Conservation (phyloP, 441 rosid genomes). For the Dalechampia spathulata region DNA sequence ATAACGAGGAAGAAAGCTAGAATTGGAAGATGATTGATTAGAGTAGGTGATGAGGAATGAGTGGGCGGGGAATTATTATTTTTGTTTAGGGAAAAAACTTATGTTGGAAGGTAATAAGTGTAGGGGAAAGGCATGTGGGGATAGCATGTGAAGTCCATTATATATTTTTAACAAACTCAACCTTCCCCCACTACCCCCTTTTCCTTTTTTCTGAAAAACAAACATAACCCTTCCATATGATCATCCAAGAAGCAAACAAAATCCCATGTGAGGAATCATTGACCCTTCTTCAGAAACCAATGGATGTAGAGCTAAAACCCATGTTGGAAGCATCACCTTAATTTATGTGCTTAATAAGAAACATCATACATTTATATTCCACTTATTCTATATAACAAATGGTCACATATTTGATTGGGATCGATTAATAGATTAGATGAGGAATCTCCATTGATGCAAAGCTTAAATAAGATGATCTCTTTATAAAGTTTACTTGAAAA, state of each 20-base stretch:
- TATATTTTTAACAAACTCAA: constrained; percentile 25
- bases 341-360: too few relatives aligned
- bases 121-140: constrained; percentile 35
- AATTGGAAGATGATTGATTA: too few relatives aligned
- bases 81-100: neutral
- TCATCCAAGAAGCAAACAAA: constrained; percentile 23
- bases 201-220: too few relatives aligned
- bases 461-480: too few relatives aligned
- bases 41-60: constrained; percentile 2
- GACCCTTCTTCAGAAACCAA: constrained; percentile 14
- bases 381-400: too few relatives aligned
- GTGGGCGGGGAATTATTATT: constrained; percentile 15
- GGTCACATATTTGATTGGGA: too few relatives aligned
- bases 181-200: constrained; percentile 19
- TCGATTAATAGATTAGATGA: too few relatives aligned
- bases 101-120: constrained; percentile 3
- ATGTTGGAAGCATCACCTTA: constrained; percentile 7
- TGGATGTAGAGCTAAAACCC: constrained; percentile 23
- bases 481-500: too few relatives aligned
- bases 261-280: constrained; percentile 48
- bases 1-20: too few relatives aligned
- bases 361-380: too few relatives aligned
- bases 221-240: constrained; percentile 10
- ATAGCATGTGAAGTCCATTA: constrained; percentile 46
- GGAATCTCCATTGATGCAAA: too few relatives aligned